Percentiles rank a stretch among this genome's conserved stretches.
Conservation (phyloP, 1,139 yeast species). For the Suzukiozyma palmioleophila region DNA sequence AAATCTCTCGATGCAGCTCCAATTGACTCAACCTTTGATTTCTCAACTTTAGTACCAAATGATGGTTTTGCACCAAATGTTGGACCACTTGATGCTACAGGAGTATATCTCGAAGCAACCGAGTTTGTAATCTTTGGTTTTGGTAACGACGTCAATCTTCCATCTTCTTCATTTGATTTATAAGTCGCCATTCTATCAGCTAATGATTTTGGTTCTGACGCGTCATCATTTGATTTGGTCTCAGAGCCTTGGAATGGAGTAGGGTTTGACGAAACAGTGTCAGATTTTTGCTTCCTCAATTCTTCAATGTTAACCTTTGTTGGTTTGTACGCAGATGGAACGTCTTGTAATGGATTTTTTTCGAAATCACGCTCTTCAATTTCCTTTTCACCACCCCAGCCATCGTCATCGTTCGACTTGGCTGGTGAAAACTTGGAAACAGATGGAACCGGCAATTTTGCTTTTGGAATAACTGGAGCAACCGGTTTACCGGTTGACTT, state of each 20-base stretch:
- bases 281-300: conserved; percentile 44
- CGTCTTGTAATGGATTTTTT: conserved; percentile 54
- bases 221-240: conserved; percentile 20
- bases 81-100: conserved; percentile 29
- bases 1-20: conserved; percentile 68
- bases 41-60: conserved; percentile 24
- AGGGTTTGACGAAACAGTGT: conserved; percentile 42
- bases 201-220: conserved; percentile 31
- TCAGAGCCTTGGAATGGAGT: conserved; percentile 16
- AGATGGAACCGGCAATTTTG: conserved; percentile 12
- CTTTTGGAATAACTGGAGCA: conserved; percentile 22
- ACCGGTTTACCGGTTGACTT: conserved; percentile 40
- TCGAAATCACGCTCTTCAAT: conserved; percentile 67
- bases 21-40: conserved; percentile 41
- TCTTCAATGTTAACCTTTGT: conserved; percentile 45
- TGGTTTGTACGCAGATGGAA: conserved; percentile 69
- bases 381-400: conserved; percentile 63
- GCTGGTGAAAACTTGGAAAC: conserved; percentile 4
- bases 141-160: conserved; percentile 59
- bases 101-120: conserved; percentile 50
- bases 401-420: conserved; percentile 45
- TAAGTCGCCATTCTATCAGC: conserved; percentile 40
- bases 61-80: conserved; percentile 55
- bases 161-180: conserved; percentile 33
- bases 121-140: conserved; percentile 55